Evolutionary conservation across 176 grass and related monocot species (phyloP), one percentile per base, ranked within the genome.

Genomic region (Eleusine indica): DNA sequence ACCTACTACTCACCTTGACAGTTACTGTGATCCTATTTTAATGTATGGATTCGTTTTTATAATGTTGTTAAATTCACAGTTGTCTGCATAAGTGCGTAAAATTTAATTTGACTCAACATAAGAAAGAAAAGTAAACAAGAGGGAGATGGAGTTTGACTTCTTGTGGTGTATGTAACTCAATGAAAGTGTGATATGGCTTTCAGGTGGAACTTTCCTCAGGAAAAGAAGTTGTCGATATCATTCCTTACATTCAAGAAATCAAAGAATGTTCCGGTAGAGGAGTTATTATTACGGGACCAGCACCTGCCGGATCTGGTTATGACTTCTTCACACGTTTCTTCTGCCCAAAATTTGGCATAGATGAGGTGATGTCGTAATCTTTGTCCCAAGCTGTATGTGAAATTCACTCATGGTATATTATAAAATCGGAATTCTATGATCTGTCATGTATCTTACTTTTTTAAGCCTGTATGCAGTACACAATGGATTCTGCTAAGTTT

Each of bases 131-230:
- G 47, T 0, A 38, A 7, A 66, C 6, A 39, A 7, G 40, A n/a
- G 7, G 57, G 4, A 54, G 43, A 80, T 51, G 52, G 18, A 30
- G 11, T 37, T 58, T 38, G 41, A 82, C 21, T n/a, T 71, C 21
- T 29, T 46, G 9, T 9, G 7, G 9, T 56, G 9, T 16, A 9
- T 52, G 32, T 19, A 9, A 41, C 16, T 15, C 73, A 66, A 44
- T 15, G 13, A 17, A 8, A 25, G 28, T 46, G 46, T 73, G 11
- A 7, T 43, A 48, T 75, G 66, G 18, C 61, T 82, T 92, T 35
- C 83, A 97, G 94, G 81, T 94, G 12, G 93, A 94, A 28, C 82
- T 94, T 78, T 53, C 82, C 54, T 94, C 87, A 62, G 79, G 68
- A 51, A 88, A 90, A 69, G 89, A 94, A 67, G 82, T 92, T 22